Evolutionary conservation across 2,329 filamentous ascomycete genomes (phyloP), one percentile per base, ranked within the genome.

Genomic region (Alternaria gaisen): DNA sequence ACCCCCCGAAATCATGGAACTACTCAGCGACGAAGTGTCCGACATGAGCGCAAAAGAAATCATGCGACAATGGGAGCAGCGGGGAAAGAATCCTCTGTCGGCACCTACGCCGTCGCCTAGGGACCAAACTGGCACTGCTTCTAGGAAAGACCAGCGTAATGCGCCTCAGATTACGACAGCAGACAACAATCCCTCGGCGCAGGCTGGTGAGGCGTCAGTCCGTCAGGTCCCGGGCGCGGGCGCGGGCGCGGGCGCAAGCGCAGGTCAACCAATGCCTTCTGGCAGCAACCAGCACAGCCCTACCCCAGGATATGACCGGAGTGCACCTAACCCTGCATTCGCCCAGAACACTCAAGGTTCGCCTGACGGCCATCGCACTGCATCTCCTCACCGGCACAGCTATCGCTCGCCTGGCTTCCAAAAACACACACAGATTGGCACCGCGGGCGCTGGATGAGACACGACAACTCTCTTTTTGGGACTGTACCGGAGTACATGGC

Each of bases 41-140:
- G 94, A 99, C 61, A 90, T 97, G 64, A 97, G 94, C 1, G 97
- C 94, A 6, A 99, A 99, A 79, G 95, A 99, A 73, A 98, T 99
- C 56, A 85, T 99, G 53, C 97, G 94, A 77, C 89, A 93, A 58
- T 97, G 96, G 79, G 93, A 93, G 51, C 92, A 97, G 73, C 90
- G 95, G 64, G 88, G 81, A 80, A 91, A 83, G 86, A 81, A 80
- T 83, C 79, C 87, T 88, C 79, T 80, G 85, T 72, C 81, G 84
- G 77, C 58, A 84, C 72, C 81, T 84, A 74, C 81, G 70, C 34
- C 65, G 5, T 73, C 72, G 5, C 77, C 67, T 78, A 77, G 81
- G 26, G 70, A 72, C 43, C 72, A 67, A 41, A 64, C 69, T 6
- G 70, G 69, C 84, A 79, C 82, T 85, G 79, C 83, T 83, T 76